phyloP scores from a whole-genome alignment of 306 rosid genomes.

The Crotalaria pallida region DNA sequence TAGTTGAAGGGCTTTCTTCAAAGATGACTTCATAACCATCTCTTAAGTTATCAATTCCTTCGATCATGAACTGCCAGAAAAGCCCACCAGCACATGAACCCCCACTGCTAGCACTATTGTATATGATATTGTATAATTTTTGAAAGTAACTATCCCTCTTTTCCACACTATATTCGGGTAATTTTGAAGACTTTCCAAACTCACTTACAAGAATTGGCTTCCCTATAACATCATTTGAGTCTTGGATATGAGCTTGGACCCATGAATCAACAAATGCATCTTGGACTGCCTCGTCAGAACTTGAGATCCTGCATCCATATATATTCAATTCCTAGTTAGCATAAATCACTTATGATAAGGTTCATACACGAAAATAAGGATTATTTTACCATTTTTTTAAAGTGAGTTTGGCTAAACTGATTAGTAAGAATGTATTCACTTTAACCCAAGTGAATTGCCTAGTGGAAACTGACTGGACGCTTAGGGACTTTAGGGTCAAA shows the following conservation, averaged over 20 bases:
- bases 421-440: no score
- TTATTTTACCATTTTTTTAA: no score
- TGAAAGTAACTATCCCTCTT: conserved; percentile 25
- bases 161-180: neutral
- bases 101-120: neutral
- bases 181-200: conserved; percentile 37
- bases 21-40: conserved; percentile 32
- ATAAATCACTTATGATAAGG: neutral
- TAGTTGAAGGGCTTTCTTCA: conserved; percentile 22
- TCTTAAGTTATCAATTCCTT: neutral
- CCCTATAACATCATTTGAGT: neutral
- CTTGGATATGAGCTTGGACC: conserved; percentile 22
- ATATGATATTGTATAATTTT: conserved; percentile 1
- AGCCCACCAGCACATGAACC: conserved; percentile 31
- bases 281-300: conserved; percentile 9
- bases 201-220: conserved; percentile 29
- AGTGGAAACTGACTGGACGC: no score
- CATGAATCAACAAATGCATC: conserved; percentile 27
- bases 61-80: conserved; percentile 35
- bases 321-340: neutral
- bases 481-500: no score
- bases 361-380: neutral
- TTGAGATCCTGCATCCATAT: conserved; percentile 1
- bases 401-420: no score
- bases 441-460: no score